phyloP scores from a whole-genome alignment of 306 rosid species.

The Cotoneaster glaucophyllus region DNA sequence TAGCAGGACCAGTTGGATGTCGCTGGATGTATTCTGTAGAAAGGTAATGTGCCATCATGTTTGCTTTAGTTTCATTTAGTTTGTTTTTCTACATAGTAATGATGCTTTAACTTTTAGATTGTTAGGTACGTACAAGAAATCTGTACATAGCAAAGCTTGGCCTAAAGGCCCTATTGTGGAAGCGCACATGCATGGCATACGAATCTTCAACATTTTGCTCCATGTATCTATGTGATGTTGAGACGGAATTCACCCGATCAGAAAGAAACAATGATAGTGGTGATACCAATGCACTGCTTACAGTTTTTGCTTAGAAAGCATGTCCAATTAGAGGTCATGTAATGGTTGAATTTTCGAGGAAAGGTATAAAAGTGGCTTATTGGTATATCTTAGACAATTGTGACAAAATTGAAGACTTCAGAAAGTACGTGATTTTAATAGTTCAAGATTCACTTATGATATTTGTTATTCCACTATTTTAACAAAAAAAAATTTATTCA shows the following conservation, averaged over 20 bases:
- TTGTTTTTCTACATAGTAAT: background rate
- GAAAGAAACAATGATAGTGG: background rate
- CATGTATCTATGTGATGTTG: background rate
- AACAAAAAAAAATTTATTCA: background rate
- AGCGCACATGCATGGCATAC: background rate
- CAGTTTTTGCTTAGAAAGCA: background rate
- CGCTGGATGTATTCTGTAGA: constrained; percentile 7
- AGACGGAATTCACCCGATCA: background rate
- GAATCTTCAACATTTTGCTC: background rate
- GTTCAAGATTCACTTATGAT: no score
- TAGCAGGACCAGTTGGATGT: background rate
- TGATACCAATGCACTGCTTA: no score
- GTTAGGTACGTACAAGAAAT: background rate
- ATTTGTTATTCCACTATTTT: no score
- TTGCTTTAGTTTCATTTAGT: background rate
- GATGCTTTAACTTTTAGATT: background rate
- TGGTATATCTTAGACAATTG: background rate
- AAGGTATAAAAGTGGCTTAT: no score
- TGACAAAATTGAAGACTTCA: background rate
- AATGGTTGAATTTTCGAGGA: background rate
- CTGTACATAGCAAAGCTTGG: background rate
- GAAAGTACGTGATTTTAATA: background rate
- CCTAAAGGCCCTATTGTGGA: background rate
- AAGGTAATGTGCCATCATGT: background rate
- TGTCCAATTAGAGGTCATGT: background rate